Conservation (phyloP, 768 basidiomycete genomes). For the Boletus tomentosulus region DNA sequence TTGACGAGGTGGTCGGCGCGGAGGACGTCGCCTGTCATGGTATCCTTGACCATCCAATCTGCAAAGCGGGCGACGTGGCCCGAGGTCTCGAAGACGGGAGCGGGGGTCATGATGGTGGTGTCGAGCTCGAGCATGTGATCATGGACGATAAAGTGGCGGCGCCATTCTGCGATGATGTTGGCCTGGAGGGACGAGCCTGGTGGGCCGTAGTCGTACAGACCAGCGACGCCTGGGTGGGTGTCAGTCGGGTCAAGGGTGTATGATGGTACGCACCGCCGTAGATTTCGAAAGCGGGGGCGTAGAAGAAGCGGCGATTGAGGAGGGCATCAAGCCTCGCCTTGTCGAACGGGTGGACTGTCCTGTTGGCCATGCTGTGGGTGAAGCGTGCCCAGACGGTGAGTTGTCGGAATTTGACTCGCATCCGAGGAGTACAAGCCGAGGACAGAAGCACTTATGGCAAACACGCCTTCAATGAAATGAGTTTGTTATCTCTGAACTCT, state of each 20-base stretch:
- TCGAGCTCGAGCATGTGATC: conserved; percentile 99
- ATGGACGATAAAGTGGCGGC: conserved; percentile 96
- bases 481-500: too few species aligned
- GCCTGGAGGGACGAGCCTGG: conserved; percentile 94
- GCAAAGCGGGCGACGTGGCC: conserved; percentile 98
- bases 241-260: not conserved
- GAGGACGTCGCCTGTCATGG: conserved; percentile 91
- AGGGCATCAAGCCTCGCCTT: conserved; percentile 81
- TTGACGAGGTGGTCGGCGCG: conserved; percentile 97
- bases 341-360: conserved; percentile 82
- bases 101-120: conserved; percentile 96
- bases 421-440: not conserved
- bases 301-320: conserved; percentile 92
- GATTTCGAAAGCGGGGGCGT: conserved; percentile 97
- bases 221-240: conserved; percentile 73
- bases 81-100: conserved; percentile 92
- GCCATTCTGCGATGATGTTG: conserved; percentile 95
- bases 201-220: conserved; percentile 96
- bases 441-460: too few species aligned
- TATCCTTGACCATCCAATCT: conserved; percentile 99
- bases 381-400: conserved; percentile 1
- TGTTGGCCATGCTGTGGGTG: conserved; percentile 49
- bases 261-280: conserved; percentile 71
- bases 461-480: too few species aligned
- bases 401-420: conserved; percentile 20